Conservation (phyloP, 1,284 basidiomycete species). For the Tylopilus sp. region DNA sequence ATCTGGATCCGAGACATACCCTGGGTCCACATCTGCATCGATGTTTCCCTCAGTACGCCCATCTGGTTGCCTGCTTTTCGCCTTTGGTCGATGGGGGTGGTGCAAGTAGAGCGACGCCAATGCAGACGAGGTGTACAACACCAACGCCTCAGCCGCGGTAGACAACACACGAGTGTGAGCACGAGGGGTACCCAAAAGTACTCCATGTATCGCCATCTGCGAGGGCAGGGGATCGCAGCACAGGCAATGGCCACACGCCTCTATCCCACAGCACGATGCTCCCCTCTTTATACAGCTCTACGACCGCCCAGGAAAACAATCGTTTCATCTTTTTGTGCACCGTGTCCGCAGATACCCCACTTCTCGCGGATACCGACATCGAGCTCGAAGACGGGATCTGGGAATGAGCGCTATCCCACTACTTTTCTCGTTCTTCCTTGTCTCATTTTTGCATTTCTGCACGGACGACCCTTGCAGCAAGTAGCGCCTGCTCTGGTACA, state of each 20-base stretch:
- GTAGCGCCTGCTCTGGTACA: constrained; percentile 62
- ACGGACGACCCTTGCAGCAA: constrained; percentile 60
- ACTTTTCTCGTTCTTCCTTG: constrained; percentile 41
- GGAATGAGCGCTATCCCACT: background rate
- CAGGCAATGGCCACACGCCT: constrained; percentile 36
- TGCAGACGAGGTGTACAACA: constrained; percentile 16
- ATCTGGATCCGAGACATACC: constrained; percentile 62
- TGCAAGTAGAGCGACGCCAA: constrained; percentile 28
- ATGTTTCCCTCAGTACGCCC: background rate
- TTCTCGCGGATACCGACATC: too few relatives aligned
- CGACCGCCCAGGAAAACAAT: constrained; percentile 59
- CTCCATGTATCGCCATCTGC: constrained; percentile 20
- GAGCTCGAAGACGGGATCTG: background rate
- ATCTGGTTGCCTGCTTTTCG: background rate
- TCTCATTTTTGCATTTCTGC: constrained; percentile 53
- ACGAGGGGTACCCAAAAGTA: constrained; percentile 11
- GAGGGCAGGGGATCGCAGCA: background rate
- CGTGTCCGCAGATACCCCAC: constrained; percentile 8
- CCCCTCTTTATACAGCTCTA: constrained; percentile 64
- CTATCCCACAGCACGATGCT: constrained; percentile 68
- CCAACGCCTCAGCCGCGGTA: constrained; percentile 3
- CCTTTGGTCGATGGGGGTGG: constrained; percentile 13
- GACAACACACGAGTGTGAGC: constrained; percentile 5
- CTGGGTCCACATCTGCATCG: constrained; percentile 40
- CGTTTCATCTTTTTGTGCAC: constrained; percentile 52